Base-by-base conservation (phyloP, 2,329 filamentous ascomycete genomes). In the Penicillium sp. region DNA sequence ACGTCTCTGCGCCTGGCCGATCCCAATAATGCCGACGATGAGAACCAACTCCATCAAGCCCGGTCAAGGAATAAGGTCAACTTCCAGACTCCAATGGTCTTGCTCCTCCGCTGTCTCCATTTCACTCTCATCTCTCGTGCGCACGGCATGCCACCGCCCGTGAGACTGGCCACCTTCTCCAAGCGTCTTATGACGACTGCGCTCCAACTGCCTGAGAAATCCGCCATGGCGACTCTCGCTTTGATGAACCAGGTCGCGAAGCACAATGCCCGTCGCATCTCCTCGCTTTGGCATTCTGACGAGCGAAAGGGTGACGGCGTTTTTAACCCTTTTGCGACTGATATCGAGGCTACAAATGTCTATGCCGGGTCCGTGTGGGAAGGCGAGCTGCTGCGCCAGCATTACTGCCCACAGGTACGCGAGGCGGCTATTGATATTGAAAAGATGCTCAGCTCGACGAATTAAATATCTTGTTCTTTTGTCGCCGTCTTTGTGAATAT, bases 291-390 rank as follows among this genome's bases (percentile, higher is more conserved):
- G 93, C 86, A 95, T 65, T 96, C 91, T 0, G 93, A 97, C 69
- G 94, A 97, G 77, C 82, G 93, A 43, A 89, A 90, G 69, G 93
- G 93, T 6, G 93, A 97, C 68, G 94, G 94, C 2, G 84, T 87
- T 1, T 97, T 90, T 66, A 88, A 92, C 71, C 80, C 91, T 1
- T 71, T 87, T 36, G 84, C 85, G 37, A 80, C 82, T 23, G 89
- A 87, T 58, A 83, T 95, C 3, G 93, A 97, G 72, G 86, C 84
- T 7, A 92, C 88, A 60, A 97, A 97, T 74, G 91, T 93, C 1
- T 96, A 94, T 72, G 89, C 92, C 0, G 85, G 86, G 4, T 97
- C 91, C 0, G 82, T 95, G 0, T 99, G 93, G 94, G 94, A 97
- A 69, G 91, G 90, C 0, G 94, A 97, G 75, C 68, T 99, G 51